Evolutionary conservation across 2,329 filamentous ascomycete genomes (phyloP), one percentile per base, ranked within the genome.

Genomic region (Polychaeton citri): DNA sequence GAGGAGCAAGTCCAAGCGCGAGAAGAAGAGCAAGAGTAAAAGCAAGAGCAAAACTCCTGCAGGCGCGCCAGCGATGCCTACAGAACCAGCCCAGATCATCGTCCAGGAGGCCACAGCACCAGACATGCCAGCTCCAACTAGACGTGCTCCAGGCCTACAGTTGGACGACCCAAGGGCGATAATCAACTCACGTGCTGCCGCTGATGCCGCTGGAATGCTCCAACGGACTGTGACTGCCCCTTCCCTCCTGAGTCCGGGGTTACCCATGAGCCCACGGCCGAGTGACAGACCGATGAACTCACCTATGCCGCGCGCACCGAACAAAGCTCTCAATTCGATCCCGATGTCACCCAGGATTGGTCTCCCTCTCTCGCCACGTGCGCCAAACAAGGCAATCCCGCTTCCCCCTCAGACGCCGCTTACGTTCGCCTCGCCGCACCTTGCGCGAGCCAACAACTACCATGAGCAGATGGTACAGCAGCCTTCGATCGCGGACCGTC

Each of bases 1-100:
- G 50, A 71, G 79, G 39, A 86, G 81, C 56, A 62, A 74, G 19
- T 87, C 82, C 0, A 83, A 81, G 55, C 84, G 81, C 65, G 78
- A 69, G 55, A 77, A 71, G 53, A 66, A 66, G 47, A 68, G 65
- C 46, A 68, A 69, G 63, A 71, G 41, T 60, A 65, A 6, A 60
- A 63, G 34, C 60, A 68, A 41, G 47, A 55, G 43, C 50, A 33
- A 51, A 45, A 37, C 51, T 55, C 20, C 57, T 16, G 30, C 13
- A 15, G 18, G 18, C 12, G 9, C 13, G 13, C 18, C 30, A 32
- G 30, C 12, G 18, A 32, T 32, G 12, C 13, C 30, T 16, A 19
- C 30, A 4, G 12, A 32, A 4, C 12, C 30, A 5, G 17, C 18
- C 12, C 30, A 16, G 13, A 10, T 17, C 5, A 16, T 10, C 3